Base-by-base conservation (phyloP, 179 eudicot species). In the Heliamphora pulchella region DNA sequence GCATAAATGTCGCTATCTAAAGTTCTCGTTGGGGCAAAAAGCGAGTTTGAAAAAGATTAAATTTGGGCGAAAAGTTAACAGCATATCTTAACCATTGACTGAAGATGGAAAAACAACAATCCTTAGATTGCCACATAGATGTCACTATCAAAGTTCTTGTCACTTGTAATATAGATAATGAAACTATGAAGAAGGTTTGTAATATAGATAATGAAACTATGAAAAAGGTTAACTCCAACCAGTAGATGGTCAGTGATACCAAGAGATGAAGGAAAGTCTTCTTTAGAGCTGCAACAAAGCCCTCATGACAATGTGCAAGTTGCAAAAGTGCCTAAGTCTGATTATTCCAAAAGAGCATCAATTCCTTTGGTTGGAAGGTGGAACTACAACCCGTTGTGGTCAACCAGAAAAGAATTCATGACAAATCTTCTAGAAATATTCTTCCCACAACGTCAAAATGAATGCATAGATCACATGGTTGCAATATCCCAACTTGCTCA, bases 321-420 rank as follows among this genome's bases (percentile, higher is more conserved):
- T 76, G 66, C 22, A n/a, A 15, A 59, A 43, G 78, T 44, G 78
- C 53, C 78, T 8, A n/a, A 39, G 47, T 57, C 18, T 31, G 77
- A 74, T 13, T 41, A 4, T 41, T 57, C 7, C 11, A 41, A 0
- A 75, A 58, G 18, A 7, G 58, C 11, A 58, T 53, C 18, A 8
- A 1, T 46, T 44, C 14, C 20, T 54, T 43, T 67, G 31, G 31
- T 59, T 61, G 10, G 79, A 64, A 76, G 63, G 53, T 61, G 39
- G 69, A 76, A 76, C 55, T 61, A 18, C 41, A 76, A 18, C 69
- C 79, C 18, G 10, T n/a, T 1, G 39, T 76, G 54, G 46, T 5
- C 14, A 72, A 72, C 3, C 46, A 67, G 44, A 66, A 9, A 50
- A 20, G n/a, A 51, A 3, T 71, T 18, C 75, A 71, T 5, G 3